phyloP scores from a whole-genome alignment of 2,329 filamentous ascomycete species.

The Trichophyton verrucosum region DNA sequence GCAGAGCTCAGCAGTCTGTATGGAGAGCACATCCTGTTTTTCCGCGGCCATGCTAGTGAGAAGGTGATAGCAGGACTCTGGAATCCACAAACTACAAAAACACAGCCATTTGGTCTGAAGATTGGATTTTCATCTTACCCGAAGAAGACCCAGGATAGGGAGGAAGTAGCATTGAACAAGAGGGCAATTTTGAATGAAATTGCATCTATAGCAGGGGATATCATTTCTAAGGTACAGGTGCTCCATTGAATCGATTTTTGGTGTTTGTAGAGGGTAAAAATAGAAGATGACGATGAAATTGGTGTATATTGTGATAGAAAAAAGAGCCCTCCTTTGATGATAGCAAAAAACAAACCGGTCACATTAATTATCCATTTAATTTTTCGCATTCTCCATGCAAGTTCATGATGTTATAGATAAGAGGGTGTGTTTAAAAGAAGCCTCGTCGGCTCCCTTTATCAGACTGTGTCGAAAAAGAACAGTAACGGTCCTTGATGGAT shows the following conservation, averaged over 20 bases:
- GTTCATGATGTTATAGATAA: background rate
- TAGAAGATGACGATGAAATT: background rate
- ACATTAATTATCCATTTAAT: background rate
- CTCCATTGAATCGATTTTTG: conserved; percentile 12
- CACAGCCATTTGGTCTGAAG: conserved; percentile 26
- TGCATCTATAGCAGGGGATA: conserved; percentile 43
- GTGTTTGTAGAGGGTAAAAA: conserved; percentile 1
- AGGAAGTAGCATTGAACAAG: conserved; percentile 27
- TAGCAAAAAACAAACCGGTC: background rate
- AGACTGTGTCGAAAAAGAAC: conserved; percentile 64
- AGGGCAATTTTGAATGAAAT: conserved; percentile 34
- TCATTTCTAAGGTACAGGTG: conserved; percentile 57
- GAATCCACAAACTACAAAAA: conserved; percentile 40
- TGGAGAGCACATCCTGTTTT: conserved; percentile 61
- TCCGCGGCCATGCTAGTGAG: conserved; percentile 51
- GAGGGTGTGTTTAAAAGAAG: background rate
- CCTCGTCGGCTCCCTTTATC: background rate
- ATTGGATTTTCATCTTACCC: conserved; percentile 25
- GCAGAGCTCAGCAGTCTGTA: conserved; percentile 57
- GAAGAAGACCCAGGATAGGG: conserved; percentile 10
- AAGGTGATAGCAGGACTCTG: conserved; percentile 52
- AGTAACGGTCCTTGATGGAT: conserved; percentile 85
- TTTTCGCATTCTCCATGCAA: background rate
- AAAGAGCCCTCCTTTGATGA: background rate
- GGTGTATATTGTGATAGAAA: conserved; percentile 1